phyloP scores from a whole-genome alignment of 139 green algal genomes.

The Volvox reticuliferus region DNA sequence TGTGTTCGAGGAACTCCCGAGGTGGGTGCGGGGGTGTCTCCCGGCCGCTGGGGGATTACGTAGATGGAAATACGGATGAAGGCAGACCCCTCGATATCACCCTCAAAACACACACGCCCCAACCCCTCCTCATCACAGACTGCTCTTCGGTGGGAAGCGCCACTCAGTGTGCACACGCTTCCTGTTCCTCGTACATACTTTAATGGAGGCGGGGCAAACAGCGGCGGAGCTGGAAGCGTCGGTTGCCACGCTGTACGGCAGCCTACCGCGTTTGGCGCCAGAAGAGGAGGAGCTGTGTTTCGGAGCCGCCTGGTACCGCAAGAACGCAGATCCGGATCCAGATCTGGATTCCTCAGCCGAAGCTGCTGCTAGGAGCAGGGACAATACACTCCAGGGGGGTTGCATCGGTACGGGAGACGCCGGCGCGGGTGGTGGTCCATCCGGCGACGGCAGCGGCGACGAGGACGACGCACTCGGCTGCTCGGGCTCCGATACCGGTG shows the following conservation, averaged over 20 bases:
- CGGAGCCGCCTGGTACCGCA: not conserved
- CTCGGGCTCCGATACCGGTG: not conserved
- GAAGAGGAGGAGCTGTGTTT: not conserved
- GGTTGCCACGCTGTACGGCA: constrained; percentile 7
- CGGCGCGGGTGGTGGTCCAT: no score
- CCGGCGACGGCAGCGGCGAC: not conserved
- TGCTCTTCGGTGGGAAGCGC: not conserved
- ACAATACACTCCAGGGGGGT: not conserved
- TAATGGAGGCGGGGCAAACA: constrained; percentile 13
- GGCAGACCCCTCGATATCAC: not conserved
- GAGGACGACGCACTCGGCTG: not conserved
- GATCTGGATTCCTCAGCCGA: no score
- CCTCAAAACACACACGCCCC: not conserved
- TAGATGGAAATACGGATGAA: not conserved
- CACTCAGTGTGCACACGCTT: not conserved
- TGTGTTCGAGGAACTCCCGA: constrained; percentile 6
- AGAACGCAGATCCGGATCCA: no score
- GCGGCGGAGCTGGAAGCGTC: not conserved
- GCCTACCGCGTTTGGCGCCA: not conserved
- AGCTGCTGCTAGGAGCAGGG: no score
- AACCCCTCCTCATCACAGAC: not conserved
- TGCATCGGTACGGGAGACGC: no score
- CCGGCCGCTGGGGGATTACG: not conserved
- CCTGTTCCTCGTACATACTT: constrained; percentile 18
- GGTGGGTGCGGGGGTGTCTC: not conserved